These are phyloP conservation scores for Tylopilus sp. DNA, from an alignment of 1,284 basidiomycete species.

Conservation along the genomic window DNA sequence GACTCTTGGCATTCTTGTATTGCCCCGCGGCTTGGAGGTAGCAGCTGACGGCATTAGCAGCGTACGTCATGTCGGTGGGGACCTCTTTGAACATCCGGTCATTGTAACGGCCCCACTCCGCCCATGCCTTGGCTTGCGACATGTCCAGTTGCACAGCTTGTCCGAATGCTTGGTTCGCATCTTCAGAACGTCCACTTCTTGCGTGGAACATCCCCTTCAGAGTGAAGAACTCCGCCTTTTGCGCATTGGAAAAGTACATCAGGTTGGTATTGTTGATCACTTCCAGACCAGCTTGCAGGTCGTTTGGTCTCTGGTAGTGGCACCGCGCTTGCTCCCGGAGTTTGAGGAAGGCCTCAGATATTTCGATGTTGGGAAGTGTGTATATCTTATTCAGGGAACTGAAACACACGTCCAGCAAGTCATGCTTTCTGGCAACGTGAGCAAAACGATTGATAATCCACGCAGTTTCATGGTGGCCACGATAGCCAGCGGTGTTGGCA, in stretches of 20 bases:
- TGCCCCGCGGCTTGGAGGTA: constrained; percentile 97
- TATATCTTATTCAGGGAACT: constrained; percentile 96
- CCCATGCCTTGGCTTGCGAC: constrained; percentile 95
- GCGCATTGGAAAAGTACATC: constrained; percentile 93
- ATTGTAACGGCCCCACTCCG: constrained; percentile 95
- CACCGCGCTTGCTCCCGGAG: constrained; percentile 99
- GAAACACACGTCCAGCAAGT: constrained; percentile 95
- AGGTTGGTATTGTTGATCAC: constrained; percentile 99
- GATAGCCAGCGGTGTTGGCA: constrained; percentile 86
- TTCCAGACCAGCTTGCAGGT: constrained; percentile 91
- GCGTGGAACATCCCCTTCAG: constrained; percentile 99
- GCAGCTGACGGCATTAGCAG: constrained; percentile 93
- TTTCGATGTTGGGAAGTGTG: constrained; percentile 98
- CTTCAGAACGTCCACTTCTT: constrained; percentile 81
- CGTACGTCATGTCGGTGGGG: constrained; percentile 69
- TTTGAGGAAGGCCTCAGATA: constrained; percentile 99
- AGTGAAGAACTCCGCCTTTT: constrained; percentile 99
- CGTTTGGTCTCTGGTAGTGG: constrained; percentile 94
- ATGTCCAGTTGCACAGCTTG: constrained; percentile 97
- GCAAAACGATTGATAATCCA: constrained; percentile 99
- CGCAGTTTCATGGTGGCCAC: constrained; percentile 99
- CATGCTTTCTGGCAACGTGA: constrained; percentile 98
- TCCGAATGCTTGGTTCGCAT: constrained; percentile 90
- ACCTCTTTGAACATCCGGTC: constrained; percentile 91
- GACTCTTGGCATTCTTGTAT: constrained; percentile 93